Conservation (phyloP, 345 rosid genomes). For the Laguncularia racemosa region DNA sequence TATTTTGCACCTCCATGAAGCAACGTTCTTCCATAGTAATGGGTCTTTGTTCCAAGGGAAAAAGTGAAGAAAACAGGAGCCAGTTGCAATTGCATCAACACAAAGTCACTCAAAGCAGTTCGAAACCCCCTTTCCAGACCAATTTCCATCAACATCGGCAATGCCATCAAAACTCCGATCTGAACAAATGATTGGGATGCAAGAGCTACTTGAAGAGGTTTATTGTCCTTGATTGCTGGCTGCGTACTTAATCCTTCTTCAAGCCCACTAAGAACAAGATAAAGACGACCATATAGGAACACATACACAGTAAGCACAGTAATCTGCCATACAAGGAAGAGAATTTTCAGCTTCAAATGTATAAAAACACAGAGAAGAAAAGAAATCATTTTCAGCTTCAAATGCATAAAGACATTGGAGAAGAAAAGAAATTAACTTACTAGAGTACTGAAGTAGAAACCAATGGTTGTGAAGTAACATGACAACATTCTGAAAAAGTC, state of each 20-base stretch:
- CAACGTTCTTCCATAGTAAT: slow-evolving; percentile 88
- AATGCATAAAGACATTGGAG: not conserved
- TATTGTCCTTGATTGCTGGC: slow-evolving; percentile 78
- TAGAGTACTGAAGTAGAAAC: slow-evolving; percentile 97
- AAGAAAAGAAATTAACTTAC: slow-evolving; percentile 22
- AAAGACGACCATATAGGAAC: slow-evolving; percentile 97
- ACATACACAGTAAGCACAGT: slow-evolving; percentile 96
- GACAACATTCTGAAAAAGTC: slow-evolving; percentile 98
- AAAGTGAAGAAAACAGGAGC: slow-evolving; percentile 99
- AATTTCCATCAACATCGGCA: slow-evolving; percentile 99
- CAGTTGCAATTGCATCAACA: slow-evolving; percentile 91
- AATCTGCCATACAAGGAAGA: slow-evolving; percentile 45
- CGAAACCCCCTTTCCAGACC: slow-evolving; percentile 96
- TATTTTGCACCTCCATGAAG: slow-evolving; percentile 99
- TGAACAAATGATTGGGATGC: slow-evolving; percentile 98
- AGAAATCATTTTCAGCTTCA: slow-evolving; percentile 3
- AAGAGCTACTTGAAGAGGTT: slow-evolving; percentile 96
- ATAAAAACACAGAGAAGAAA: not conserved
- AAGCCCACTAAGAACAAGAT: slow-evolving; percentile 96
- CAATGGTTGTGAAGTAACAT: slow-evolving; percentile 95
- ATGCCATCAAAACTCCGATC: slow-evolving; percentile 91
- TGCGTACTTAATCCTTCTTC: slow-evolving; percentile 67
- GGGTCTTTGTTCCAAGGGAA: slow-evolving; percentile 99
- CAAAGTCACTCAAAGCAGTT: slow-evolving; percentile 87
- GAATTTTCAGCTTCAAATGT: slow-evolving; percentile 5